Evolutionary conservation across 345 rosid genomes (phyloP), one percentile per base, ranked within the genome.

Genomic region (Lepidium aucheri): DNA sequence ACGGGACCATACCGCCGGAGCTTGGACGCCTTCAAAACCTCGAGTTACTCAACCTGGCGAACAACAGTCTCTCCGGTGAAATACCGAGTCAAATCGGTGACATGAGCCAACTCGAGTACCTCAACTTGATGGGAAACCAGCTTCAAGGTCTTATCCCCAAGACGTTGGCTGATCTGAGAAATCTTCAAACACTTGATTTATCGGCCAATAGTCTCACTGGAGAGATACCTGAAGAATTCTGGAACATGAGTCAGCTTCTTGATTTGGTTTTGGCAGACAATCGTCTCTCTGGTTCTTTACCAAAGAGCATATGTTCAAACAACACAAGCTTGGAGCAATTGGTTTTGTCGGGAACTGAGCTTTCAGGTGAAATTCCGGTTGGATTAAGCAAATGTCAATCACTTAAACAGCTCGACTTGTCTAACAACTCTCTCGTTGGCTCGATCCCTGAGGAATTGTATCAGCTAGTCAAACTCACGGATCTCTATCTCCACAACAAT

Each of bases 401-500:
- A 1, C 69, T 94, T 57, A 76, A 80, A 67, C 86, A 80, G 74
- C 85, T 94, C 12, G 97, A 94, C 70, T 76, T 94, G 74, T 86
- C 99, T 0, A 88, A 82, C 68, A 94, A 94, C 73, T 70, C 85
- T 0, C 84, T 94, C 8, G 55, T 59, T 38, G 97, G 99, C 18
- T 73, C 84, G 0, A 84, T 94, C 30, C 99, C 99, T 0, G 55
- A 34, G 0, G 82, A 81, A 39, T 59, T 94, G 53, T 90, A 63
- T 30, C 65, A 85, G 74, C 45, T 87, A 67, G 74, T 58, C 36
- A 62, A 68, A 38, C 69, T 90, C 74, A 85, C 83, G 8, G 75
- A 85, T 70, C 89, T 94, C 33, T 88, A 88, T 49, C 92, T 94
- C 32, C 90, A 90, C 73, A 94, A 94, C 81, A 94, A 94, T 73